These are phyloP conservation scores for Petunia secreta DNA, from an alignment of 257 asterid species.

Conservation along the genomic window DNA sequence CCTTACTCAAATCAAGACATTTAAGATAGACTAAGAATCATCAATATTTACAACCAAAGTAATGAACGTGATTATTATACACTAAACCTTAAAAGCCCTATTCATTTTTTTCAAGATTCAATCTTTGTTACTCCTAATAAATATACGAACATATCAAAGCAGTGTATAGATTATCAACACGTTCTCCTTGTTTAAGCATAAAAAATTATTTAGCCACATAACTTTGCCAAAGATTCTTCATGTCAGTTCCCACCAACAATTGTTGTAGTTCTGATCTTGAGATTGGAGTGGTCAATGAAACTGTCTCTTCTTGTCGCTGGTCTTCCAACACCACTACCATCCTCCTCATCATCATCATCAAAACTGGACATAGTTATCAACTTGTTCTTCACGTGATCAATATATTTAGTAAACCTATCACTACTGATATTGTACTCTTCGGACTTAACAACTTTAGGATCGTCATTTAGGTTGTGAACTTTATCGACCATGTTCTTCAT, in stretches of 20 bases:
- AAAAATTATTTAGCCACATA: neutral
- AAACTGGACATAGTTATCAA: slow-evolving; percentile 34
- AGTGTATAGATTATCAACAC: neutral
- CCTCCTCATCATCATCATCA: slow-evolving; percentile 29
- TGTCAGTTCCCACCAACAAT: slow-evolving; percentile 29
- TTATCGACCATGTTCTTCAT: neutral
- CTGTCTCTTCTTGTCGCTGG: slow-evolving; percentile 47
- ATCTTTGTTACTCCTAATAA: neutral
- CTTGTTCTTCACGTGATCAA: slow-evolving; percentile 40
- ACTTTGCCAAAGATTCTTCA: neutral
- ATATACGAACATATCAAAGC: neutral
- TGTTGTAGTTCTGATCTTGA: slow-evolving; percentile 41
- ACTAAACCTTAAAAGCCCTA: neutral
- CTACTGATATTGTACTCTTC: no score
- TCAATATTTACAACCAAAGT: no score
- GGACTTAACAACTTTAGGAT: neutral
- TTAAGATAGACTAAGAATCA: no score
- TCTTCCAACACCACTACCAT: slow-evolving; percentile 21
- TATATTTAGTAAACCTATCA: slow-evolving; percentile 39
- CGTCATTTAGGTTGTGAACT: neutral
- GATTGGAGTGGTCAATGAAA: slow-evolving; percentile 47
- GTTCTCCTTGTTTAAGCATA: neutral
- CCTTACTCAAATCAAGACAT: no score
- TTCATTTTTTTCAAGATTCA: neutral
- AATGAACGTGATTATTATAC: no score